phyloP scores from a whole-genome alignment of 1,284 basidiomycete genomes.

The Rhodotorula sp. region DNA sequence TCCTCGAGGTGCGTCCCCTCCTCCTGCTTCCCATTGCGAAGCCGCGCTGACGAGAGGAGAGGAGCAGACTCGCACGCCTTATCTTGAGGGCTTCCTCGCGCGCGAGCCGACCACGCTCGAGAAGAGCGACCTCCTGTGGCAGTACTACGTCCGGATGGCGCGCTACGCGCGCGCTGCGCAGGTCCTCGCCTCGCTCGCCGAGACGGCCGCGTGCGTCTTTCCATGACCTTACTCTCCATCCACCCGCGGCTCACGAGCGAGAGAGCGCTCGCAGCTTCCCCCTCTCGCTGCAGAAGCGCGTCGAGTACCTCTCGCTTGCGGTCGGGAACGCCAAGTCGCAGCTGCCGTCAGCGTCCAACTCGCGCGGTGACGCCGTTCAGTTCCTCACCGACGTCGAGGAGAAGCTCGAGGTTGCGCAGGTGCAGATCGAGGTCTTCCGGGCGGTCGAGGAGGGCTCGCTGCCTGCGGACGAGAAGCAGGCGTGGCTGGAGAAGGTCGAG shows the following conservation, averaged over 20 bases:
- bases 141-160: slow-evolving; percentile 90
- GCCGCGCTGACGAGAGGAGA: background rate
- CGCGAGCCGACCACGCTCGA: slow-evolving; percentile 76
- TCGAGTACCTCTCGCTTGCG: slow-evolving; percentile 89
- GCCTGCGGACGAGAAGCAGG: slow-evolving; percentile 58
- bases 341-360: slow-evolving; percentile 57
- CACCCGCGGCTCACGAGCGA: background rate
- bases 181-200: slow-evolving; percentile 81
- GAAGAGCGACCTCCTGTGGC: slow-evolving; percentile 91
- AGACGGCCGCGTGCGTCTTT: slow-evolving; percentile 71
- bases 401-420: slow-evolving; percentile 93
- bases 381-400: slow-evolving; percentile 93
- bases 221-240: background rate
- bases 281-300: slow-evolving; percentile 64
- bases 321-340: slow-evolving; percentile 95
- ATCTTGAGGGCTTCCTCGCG: slow-evolving; percentile 82
- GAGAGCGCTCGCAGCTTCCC: slow-evolving; percentile 26
- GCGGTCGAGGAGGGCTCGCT: slow-evolving; percentile 53
- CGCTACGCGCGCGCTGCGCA: slow-evolving; percentile 82
- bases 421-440: slow-evolving; percentile 77
- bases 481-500: slow-evolving; percentile 63
- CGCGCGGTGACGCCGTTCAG: slow-evolving; percentile 76
- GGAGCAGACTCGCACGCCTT: slow-evolving; percentile 73
- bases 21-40: background rate
- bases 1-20: slow-evolving; percentile 70